These are phyloP conservation scores for Schizophyllum commune DNA, from an alignment of 1,284 basidiomycete genomes.

Conservation along the genomic window DNA sequence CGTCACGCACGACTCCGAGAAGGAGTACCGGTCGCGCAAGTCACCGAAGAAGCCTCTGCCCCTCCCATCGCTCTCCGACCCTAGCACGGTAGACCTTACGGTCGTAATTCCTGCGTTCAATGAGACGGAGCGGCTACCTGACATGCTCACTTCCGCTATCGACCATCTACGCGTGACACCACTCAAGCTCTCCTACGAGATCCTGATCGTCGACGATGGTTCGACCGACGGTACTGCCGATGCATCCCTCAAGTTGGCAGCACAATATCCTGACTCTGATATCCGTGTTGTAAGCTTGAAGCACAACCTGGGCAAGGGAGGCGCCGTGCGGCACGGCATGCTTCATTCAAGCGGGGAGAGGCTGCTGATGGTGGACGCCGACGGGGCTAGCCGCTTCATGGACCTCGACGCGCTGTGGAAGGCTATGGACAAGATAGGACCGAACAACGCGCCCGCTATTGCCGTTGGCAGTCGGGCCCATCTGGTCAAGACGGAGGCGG, in stretches of 20 bases:
- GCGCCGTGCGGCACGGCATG: conserved; percentile 87
- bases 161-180: conserved; percentile 40
- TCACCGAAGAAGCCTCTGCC: conserved; percentile 42
- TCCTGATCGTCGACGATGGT: conserved; percentile 89
- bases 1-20: conserved; percentile 56
- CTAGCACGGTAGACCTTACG: conserved; percentile 57
- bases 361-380: conserved; percentile 91
- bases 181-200: conserved; percentile 53
- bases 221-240: conserved; percentile 69
- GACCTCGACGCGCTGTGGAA: conserved; percentile 73
- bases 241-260: conserved; percentile 59
- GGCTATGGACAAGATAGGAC: conserved; percentile 58
- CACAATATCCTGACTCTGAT: conserved; percentile 41
- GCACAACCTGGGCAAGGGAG: conserved; percentile 86
- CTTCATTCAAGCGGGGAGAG: conserved; percentile 69
- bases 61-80: conserved; percentile 46
- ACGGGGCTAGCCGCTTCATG: conserved; percentile 82
- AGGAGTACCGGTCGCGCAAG: conserved; percentile 47
- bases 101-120: conserved; percentile 91
- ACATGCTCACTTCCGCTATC: conserved; percentile 75
- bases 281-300: conserved; percentile 76
- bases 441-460: conserved; percentile 47
- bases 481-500: conserved; percentile 83
- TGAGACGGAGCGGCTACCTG: conserved; percentile 70
- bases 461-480: conserved; percentile 88